A percentile compares a stretch with the other conserved stretches of the same genome.
phyloP scores from a whole-genome alignment of 371 early-diverging fungal genomes.

The Mortierella sp. region DNA sequence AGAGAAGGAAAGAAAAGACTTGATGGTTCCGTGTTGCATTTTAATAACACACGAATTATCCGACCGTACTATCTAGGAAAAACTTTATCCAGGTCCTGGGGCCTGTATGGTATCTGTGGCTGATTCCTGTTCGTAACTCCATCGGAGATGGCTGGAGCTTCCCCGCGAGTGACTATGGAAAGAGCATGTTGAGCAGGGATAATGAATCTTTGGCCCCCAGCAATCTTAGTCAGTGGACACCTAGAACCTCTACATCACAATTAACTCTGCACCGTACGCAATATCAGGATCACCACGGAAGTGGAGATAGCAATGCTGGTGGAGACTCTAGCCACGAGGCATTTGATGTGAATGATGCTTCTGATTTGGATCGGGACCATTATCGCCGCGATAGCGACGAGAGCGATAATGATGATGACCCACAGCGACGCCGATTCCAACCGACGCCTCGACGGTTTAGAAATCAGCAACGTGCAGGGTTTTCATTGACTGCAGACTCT shows the following conservation, averaged over 20 bases:
- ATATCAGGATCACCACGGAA: conserved; percentile 7
- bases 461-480: conserved; percentile 10
- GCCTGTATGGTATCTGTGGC: conserved; percentile 57
- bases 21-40: not conserved
- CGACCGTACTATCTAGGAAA: conserved; percentile 17
- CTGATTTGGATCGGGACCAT: conserved; percentile 20
- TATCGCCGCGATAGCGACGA: conserved; percentile 40
- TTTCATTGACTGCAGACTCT: conserved; percentile 6
- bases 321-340: conserved; percentile 7
- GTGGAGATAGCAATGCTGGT: conserved; percentile 2
- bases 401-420: conserved; percentile 14
- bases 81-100: conserved; percentile 58
- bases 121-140: conserved; percentile 55
- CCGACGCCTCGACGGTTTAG: conserved; percentile 36
- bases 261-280: conserved; percentile 3
- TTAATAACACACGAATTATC: too few species aligned
- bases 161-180: conserved; percentile 48
- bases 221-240: not conserved
- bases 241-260: not conserved
- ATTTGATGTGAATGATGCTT: conserved; percentile 10
- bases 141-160: conserved; percentile 48
- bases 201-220: not conserved
- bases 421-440: conserved; percentile 10
- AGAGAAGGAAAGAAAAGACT: conserved; percentile 24
- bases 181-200: conserved; percentile 33